Conservation (phyloP, 1,139 yeast species). For the Saccharomyces hybrid region DNA sequence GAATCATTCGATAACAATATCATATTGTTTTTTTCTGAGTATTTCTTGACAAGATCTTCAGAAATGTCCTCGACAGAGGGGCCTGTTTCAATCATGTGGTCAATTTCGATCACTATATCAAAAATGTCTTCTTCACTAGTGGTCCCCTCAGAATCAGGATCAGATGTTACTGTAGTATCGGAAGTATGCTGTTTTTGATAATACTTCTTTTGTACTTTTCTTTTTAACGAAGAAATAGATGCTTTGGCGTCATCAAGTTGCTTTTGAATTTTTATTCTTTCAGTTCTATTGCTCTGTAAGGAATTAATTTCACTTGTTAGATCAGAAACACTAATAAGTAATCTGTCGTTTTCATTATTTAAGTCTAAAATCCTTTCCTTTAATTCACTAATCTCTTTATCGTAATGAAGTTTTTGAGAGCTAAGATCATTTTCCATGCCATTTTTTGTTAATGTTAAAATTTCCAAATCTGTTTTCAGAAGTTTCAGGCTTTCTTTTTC, state of each 20-base stretch:
- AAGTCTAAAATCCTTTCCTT: conserved; percentile 46
- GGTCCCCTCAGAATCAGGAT: not conserved
- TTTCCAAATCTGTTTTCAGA: conserved; percentile 44
- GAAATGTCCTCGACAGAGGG: not conserved
- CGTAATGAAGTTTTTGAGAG: conserved; percentile 33
- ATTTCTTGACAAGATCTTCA: not conserved
- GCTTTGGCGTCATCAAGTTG: not conserved
- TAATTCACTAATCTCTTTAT: conserved; percentile 40
- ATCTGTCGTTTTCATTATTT: conserved; percentile 51
- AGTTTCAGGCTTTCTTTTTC: conserved; percentile 26
- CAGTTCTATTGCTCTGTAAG: not conserved
- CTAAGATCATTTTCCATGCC: conserved; percentile 36
- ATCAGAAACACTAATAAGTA: conserved; percentile 12
- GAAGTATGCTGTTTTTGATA: not conserved
- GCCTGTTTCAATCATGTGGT: not conserved
- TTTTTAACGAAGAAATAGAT: not conserved
- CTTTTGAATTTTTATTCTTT: not conserved
- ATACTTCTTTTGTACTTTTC: not conserved
- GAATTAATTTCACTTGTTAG: not conserved
- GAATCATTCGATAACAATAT: not conserved
- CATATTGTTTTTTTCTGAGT: conserved; percentile 1
- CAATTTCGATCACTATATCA: not conserved
- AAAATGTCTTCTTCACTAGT: not conserved
- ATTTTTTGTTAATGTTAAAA: conserved; percentile 37
- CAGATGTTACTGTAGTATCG: not conserved